Evolutionary conservation across 1,284 basidiomycete genomes (phyloP).

Genomic region (Malassezia sp.): DNA sequence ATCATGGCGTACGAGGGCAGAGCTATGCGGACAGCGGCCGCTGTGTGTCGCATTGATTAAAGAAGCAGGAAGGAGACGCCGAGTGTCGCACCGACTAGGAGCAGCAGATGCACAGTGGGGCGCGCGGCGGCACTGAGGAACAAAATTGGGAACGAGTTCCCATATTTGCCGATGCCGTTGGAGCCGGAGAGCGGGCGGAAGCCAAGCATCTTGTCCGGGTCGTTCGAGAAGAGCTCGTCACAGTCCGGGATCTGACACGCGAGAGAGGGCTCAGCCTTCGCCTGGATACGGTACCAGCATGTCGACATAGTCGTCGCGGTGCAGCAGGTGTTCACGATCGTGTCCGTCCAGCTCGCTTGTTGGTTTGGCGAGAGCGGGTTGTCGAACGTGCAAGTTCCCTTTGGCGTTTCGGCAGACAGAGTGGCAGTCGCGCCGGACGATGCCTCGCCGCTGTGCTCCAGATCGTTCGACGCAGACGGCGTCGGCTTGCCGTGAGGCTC

Average conservation of each 20-base stretch:
- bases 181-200: conserved; percentile 26
- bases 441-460: conserved; percentile 16
- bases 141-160: conserved; percentile 27
- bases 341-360: conserved; percentile 30
- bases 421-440: conserved; percentile 22
- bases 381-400: conserved; percentile 20
- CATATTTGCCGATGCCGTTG: conserved; percentile 26
- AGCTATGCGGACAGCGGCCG: not conserved
- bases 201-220: conserved; percentile 21
- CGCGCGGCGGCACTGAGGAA: conserved; percentile 9
- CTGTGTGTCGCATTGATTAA: conserved; percentile 1
- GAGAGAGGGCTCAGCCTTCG: conserved; percentile 5
- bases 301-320: conserved; percentile 14
- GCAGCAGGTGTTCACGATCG: conserved; percentile 30
- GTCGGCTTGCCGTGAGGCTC: not conserved
- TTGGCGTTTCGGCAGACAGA: conserved; percentile 16
- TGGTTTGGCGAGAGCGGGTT: conserved; percentile 27
- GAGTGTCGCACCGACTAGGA: conserved; percentile 14
- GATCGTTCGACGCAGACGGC: conserved; percentile 4
- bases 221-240: conserved; percentile 20
- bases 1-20: not conserved
- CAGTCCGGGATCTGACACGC: conserved; percentile 29
- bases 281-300: conserved; percentile 26
- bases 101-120: conserved; percentile 3
- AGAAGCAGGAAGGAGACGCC: conserved; percentile 8